Evolutionary conservation across 108 stramenopile genomes (phyloP), one percentile per base, ranked within the genome.

Genomic region (Nitzschia palea): DNA sequence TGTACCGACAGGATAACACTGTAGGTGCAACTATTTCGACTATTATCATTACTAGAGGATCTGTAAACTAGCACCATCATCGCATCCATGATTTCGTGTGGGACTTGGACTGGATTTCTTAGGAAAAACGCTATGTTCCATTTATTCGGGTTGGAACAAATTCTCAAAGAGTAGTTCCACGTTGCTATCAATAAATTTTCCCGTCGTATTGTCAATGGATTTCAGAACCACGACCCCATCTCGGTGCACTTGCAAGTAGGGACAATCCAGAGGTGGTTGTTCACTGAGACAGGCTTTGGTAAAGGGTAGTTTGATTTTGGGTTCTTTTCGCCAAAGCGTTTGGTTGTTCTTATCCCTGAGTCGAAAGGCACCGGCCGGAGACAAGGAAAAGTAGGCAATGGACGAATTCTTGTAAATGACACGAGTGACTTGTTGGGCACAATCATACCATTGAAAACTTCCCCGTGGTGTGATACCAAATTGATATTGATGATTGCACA

Each of bases 201-300:
- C n/a, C n/a, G n/a, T n/a, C n/a, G n/a, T n/a, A n/a, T n/a, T n/a
- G n/a, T n/a, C n/a, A n/a, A 67, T 56, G 18, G 31, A 67, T 34
- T 67, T 67, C n/a, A 67, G 36, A 15, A 67, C 66, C 1, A 67
- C 18, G 3, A 43, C 2, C 1, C 66, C 66, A 9, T 3, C 37
- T 10, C 14, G 15, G 54, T 43, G 66, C 4, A 67, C 6, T 10
- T 67, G 66, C 20, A 67, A 34, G n/a, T 67, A 67, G n/a, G 66
- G 66, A 42, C 66, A 67, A 40, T 55, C 55, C 48, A 56, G 56
- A 10, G 15, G 6, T 1, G 66, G 66, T 2, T 51, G 35, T n/a
- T 26, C 2, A n/a, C n/a, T n/a, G 20, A 67, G 29, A 40, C 66
- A 67, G 8, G 37, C 17, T 20, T 32, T 1, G 30, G 45, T 18